Evolutionary conservation across 169 alveolate species (phyloP).

Genomic region (Plasmodium berghei): DNA sequence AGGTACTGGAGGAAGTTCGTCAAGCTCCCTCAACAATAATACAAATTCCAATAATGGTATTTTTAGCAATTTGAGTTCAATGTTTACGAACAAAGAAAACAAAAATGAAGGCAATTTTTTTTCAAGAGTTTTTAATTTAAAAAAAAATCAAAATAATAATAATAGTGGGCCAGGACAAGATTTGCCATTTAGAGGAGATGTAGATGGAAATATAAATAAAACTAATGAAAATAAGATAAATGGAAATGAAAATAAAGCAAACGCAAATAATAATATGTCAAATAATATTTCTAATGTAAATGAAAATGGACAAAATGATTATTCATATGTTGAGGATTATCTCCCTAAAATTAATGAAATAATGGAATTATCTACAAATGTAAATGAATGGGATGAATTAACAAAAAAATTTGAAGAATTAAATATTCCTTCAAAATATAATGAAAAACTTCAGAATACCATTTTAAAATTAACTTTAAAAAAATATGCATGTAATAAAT

Average conservation of each 20-base stretch:
- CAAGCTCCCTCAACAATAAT: background rate
- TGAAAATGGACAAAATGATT: conserved; percentile 1
- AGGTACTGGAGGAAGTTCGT: background rate
- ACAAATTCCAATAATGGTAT: background rate
- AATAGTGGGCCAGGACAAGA: background rate
- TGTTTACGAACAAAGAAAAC: conserved; percentile 11
- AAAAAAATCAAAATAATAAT: conserved; percentile 14
- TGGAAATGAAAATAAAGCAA: background rate
- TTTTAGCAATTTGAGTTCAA: conserved; percentile 26
- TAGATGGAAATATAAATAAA: background rate
- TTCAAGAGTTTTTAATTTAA: conserved; percentile 14
- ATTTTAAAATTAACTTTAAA: conserved; percentile 63
- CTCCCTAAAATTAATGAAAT: conserved; percentile 65
- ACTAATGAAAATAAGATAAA: background rate
- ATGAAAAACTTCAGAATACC: conserved; percentile 46
- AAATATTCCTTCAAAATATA: conserved; percentile 51
- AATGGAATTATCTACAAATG: conserved; percentile 43
- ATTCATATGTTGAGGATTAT: conserved; percentile 43
- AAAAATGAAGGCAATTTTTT: conserved; percentile 31
- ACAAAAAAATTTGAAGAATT: conserved; percentile 55
- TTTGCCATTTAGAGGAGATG: background rate
- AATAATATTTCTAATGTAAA: background rate
- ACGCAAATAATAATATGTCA: background rate
- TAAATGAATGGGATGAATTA: conserved; percentile 46
- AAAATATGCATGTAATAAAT: conserved; percentile 74